Conservation (phyloP, 768 basidiomycete species). For the Phaeolepiota aurea region DNA sequence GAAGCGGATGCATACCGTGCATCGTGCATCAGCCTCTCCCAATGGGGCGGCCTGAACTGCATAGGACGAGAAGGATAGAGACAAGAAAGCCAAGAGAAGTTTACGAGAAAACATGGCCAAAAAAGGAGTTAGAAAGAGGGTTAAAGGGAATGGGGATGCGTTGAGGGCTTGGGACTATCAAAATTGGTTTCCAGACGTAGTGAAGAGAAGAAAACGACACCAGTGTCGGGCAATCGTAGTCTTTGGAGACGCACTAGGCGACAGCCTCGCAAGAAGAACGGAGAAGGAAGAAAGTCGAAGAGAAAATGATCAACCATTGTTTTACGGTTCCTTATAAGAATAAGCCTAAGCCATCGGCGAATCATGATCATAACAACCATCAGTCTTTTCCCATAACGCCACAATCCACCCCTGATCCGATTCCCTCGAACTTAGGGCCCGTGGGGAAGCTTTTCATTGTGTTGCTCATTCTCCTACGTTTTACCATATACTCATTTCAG, state of each 20-base stretch:
- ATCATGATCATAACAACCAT: background rate
- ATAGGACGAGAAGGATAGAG: conserved; percentile 26
- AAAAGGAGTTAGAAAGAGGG: conserved; percentile 8
- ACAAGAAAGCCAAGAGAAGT: conserved; percentile 29
- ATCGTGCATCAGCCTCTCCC: no score
- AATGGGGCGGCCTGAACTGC: conserved; percentile 22
- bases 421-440: background rate
- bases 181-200: conserved; percentile 14
- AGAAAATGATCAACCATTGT: conserved; percentile 4
- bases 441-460: background rate
- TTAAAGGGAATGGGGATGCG: conserved; percentile 11
- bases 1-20: no score
- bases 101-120: conserved; percentile 33
- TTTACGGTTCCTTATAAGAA: background rate
- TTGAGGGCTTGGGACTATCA: conserved; percentile 18
- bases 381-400: background rate
- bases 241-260: conserved; percentile 35
- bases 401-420: background rate
- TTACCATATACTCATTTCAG: no score
- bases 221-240: conserved; percentile 43
- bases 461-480: no score
- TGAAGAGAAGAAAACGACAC: conserved; percentile 38
- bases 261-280: conserved; percentile 18
- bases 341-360: background rate
- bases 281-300: conserved; percentile 8